phyloP scores from a whole-genome alignment of 352 stramenopile genomes.

The Phytophthora melonis region DNA sequence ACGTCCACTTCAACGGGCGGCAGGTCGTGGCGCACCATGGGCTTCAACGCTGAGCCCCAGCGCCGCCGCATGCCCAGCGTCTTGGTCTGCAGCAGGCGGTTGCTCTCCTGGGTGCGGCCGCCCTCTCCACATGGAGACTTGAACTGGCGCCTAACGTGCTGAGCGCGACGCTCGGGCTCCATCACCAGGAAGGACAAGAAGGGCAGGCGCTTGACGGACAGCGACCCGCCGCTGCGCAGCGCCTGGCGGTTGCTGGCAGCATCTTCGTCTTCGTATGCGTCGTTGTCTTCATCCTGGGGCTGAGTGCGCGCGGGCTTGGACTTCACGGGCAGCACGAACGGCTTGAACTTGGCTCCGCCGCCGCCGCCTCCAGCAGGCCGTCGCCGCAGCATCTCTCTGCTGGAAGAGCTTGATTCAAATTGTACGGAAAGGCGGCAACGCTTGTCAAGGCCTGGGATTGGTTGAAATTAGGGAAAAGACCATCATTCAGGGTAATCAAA shows the following conservation, averaged over 20 bases:
- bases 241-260: conserved; percentile 61
- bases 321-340: conserved; percentile 80
- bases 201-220: conserved; percentile 80
- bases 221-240: conserved; percentile 56
- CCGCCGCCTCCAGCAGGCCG: conserved; percentile 21
- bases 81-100: conserved; percentile 80
- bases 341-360: conserved; percentile 67
- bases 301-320: conserved; percentile 7
- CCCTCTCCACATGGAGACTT: conserved; percentile 77
- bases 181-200: conserved; percentile 87
- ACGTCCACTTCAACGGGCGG: conserved; percentile 71
- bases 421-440: conserved; percentile 7
- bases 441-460: conserved; percentile 1
- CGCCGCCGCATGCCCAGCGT: conserved; percentile 84
- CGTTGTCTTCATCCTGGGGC: conserved; percentile 21
- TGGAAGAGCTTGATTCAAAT: conserved; percentile 17
- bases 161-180: conserved; percentile 59
- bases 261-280: conserved; percentile 47
- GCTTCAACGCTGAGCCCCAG: conserved; percentile 62
- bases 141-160: conserved; percentile 73
- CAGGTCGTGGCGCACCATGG: conserved; percentile 73
- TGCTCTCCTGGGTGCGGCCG: conserved; percentile 75
- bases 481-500: conserved; percentile 21
- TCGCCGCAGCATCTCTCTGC: conserved; percentile 49
- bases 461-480: conserved; percentile 18